phyloP scores from a whole-genome alignment of 306 rosid species.

The Argentina anserina region DNA sequence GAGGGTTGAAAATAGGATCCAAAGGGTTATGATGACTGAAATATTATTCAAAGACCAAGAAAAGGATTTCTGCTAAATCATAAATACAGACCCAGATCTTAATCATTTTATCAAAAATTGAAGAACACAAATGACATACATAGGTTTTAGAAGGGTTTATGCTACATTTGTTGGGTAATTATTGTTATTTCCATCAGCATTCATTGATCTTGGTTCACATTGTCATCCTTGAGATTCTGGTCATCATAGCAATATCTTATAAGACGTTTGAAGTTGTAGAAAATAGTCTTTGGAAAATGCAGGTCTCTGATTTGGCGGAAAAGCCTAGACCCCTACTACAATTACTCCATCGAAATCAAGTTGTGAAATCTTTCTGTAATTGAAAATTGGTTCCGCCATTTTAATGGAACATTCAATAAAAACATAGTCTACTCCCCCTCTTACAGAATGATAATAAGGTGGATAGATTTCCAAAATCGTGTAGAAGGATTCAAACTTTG shows the following conservation, averaged over 20 bases:
- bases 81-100: slow-evolving; percentile 6
- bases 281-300: slow-evolving; percentile 6
- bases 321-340: slow-evolving; percentile 12
- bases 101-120: neutral
- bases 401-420: neutral
- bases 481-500: neutral
- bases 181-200: slow-evolving; percentile 1
- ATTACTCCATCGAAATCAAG: neutral
- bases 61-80: slow-evolving; percentile 16
- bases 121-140: neutral
- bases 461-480: neutral
- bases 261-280: slow-evolving; percentile 15
- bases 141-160: neutral
- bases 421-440: neutral
- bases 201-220: slow-evolving; percentile 34
- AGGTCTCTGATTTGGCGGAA: slow-evolving; percentile 17
- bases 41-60: slow-evolving; percentile 16
- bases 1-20: slow-evolving; percentile 36
- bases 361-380: neutral
- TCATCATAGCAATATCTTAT: slow-evolving; percentile 74
- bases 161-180: neutral
- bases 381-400: neutral
- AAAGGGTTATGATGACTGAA: slow-evolving; percentile 36
- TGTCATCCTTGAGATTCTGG: slow-evolving; percentile 47
- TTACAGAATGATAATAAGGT: neutral